Percentiles rank a stretch among this genome's conserved stretches.
phyloP scores from a whole-genome alignment of 495 filamentous ascomycete species.

The Oleoguttula mirabilis region DNA sequence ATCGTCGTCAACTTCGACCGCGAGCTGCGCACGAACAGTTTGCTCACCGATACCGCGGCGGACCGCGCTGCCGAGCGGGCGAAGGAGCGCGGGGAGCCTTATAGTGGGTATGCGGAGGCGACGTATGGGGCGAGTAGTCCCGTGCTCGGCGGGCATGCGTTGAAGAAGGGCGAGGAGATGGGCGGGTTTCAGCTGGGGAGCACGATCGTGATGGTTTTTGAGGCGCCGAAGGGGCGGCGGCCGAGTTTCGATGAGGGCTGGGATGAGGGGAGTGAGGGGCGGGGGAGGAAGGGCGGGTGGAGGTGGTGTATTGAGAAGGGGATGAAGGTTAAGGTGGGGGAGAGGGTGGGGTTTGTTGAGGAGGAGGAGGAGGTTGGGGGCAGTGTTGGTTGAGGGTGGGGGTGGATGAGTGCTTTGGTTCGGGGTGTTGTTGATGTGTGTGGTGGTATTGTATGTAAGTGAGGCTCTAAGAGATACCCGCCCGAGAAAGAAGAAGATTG shows the following conservation, averaged over 20 bases:
- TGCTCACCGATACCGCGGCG: constrained; percentile 80
- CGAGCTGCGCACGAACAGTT: constrained; percentile 83
- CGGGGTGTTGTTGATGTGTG: too few species aligned
- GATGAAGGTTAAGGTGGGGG: constrained; percentile 75
- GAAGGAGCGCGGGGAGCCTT: constrained; percentile 59
- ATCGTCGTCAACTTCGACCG: constrained; percentile 96
- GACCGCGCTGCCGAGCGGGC: constrained; percentile 72
- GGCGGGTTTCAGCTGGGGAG: constrained; percentile 95
- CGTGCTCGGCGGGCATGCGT: constrained; percentile 68
- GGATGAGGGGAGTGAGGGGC: constrained; percentile 29
- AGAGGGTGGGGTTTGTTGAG: constrained; percentile 63
- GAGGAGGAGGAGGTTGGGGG: too few species aligned
- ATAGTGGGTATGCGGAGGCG: constrained; percentile 79
- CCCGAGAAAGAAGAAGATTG: too few species aligned
- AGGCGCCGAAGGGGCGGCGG: constrained; percentile 61
- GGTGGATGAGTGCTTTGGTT: too few species aligned
- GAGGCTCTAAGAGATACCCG: too few species aligned
- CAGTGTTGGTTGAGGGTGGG: too few species aligned
- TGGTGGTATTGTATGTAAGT: too few species aligned
- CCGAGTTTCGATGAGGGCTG: constrained; percentile 55
- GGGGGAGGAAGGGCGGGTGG: constrained; percentile 53
- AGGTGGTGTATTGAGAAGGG: constrained; percentile 74
- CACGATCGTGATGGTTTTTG: constrained; percentile 92
- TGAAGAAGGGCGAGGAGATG: constrained; percentile 88
- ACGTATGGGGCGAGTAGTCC: constrained; percentile 68